Conservation (phyloP, 805 yeast species). For the Starmera caribaea region DNA sequence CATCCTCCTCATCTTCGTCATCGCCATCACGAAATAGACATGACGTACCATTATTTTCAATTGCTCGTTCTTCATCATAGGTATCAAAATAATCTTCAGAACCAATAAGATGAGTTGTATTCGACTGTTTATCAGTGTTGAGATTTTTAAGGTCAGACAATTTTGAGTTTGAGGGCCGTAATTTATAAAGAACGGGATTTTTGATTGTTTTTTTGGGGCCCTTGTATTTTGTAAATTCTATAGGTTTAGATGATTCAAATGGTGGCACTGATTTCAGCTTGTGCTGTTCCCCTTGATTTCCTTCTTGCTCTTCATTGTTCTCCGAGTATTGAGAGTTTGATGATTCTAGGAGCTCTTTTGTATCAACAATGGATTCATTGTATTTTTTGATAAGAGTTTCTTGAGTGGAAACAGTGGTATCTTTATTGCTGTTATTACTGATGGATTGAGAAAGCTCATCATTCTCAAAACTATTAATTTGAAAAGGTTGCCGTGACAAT, state of each 20-base stretch:
- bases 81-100: conserved; percentile 33
- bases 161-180: conserved; percentile 63
- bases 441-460: too few species aligned
- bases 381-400: background rate
- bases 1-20: conserved; percentile 17
- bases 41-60: conserved; percentile 15
- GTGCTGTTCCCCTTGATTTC: too few species aligned
- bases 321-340: too few species aligned
- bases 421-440: background rate
- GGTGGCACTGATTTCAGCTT: too few species aligned
- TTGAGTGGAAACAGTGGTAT: background rate
- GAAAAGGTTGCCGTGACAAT: background rate
- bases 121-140: conserved; percentile 64
- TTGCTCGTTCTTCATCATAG: conserved; percentile 29
- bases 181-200: conserved; percentile 2
- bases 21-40: conserved; percentile 10
- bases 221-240: conserved; percentile 13
- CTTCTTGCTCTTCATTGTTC: too few species aligned
- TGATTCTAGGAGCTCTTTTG: background rate
- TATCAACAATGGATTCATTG: background rate
- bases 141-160: conserved; percentile 66
- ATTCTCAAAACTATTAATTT: too few species aligned
- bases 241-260: background rate
- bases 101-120: conserved; percentile 51
- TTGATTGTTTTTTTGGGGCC: conserved; percentile 11